Evolutionary conservation across 2,329 filamentous ascomycete genomes (phyloP).

Genomic region (Cryphonectria carpinicola): DNA sequence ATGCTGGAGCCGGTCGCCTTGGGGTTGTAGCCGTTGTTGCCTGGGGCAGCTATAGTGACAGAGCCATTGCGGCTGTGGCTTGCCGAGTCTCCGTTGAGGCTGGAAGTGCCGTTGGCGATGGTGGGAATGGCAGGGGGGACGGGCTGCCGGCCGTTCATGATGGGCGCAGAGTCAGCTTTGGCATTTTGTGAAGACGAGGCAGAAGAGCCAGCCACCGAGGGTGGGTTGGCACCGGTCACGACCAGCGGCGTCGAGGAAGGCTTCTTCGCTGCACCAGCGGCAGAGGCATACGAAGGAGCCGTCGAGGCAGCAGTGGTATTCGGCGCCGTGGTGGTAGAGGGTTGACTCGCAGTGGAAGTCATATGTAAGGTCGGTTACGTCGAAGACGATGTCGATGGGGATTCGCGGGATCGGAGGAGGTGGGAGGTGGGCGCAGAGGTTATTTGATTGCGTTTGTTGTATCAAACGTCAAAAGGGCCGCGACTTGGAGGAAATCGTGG

Average conservation of each 20-base stretch:
- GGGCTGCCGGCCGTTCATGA: slow-evolving; percentile 79
- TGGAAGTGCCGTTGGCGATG: slow-evolving; percentile 65
- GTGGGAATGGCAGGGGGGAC: slow-evolving; percentile 67
- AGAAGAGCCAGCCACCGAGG: slow-evolving; percentile 60
- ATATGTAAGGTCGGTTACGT: slow-evolving; percentile 49
- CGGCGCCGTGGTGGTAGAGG: slow-evolving; percentile 60
- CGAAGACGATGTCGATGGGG: slow-evolving; percentile 22
- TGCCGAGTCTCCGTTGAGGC: slow-evolving; percentile 69
- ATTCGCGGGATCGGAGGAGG: slow-evolving; percentile 25
- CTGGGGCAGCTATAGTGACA: slow-evolving; percentile 87
- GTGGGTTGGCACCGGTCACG: slow-evolving; percentile 60
- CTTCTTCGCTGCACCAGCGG: slow-evolving; percentile 67
- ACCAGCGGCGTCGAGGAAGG: slow-evolving; percentile 62
- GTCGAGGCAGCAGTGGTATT: slow-evolving; percentile 60
- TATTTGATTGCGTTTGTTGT: slow-evolving; percentile 1
- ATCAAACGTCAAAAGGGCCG: slow-evolving; percentile 18
- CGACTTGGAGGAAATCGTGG: slow-evolving; percentile 20
- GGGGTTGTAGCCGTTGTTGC: slow-evolving; percentile 70
- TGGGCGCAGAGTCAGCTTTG: slow-evolving; percentile 70
- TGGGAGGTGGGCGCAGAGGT: slow-evolving; percentile 1
- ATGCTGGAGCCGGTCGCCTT: slow-evolving; percentile 59
- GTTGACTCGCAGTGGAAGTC: slow-evolving; percentile 63
- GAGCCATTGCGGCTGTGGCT: slow-evolving; percentile 87
- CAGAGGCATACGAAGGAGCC: slow-evolving; percentile 66
- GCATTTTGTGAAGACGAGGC: slow-evolving; percentile 60